Base-by-base conservation (phyloP, 108 stramenopile genomes). In the Cyclotella sp. region DNA sequence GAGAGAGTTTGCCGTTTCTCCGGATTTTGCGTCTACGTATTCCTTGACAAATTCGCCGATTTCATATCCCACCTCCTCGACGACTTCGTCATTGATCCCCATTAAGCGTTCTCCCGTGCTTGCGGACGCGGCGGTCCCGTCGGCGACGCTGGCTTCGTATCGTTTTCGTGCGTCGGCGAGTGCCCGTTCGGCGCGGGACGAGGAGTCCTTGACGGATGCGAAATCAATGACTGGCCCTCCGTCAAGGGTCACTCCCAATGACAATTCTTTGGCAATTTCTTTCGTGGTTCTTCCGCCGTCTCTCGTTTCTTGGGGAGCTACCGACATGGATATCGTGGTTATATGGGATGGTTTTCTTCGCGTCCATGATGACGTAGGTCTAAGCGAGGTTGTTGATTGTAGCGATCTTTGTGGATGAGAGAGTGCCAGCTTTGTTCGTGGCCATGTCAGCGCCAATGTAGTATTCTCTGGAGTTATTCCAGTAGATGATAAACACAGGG, bases 11-110 rank as follows among this genome's bases (percentile, higher is more conserved):
- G 49, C 82, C 15, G 81, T 72, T 53, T 85, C 81, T 12, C 81
- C 68, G 21, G 77, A 77, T 15, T 83, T 81, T 19, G 9, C 28
- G 45, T 85, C 82, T 1, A 80, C 43, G 43, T 63, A 81, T 39
- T 82, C 84, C 19, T 77, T 43, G 16, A 72, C 51, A 79, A 92
- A 95, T 27, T 49, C 51, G 22, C 90, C 91, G 58, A 96, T 75
- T 63, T 88, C 88, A 67, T 91, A 88, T 24, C 95, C 95, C 19
- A 96, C 95, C 77, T 92, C 91, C 15, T 72, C 73, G 54, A 96
- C 89, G 14, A 96, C 95, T 61, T 96, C 95, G 51, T 87, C 83
- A 59, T 96, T 93, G 64, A 96, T 96, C n/a, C 95, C 95, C 63
- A 96, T 84, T 41, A 95, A 55, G 24, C 73, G 81, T 47, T 34